Evolutionary conservation across 129 eudicot genomes (phyloP), one percentile per base, ranked within the genome.

Genomic region (Lonicera japonica): DNA sequence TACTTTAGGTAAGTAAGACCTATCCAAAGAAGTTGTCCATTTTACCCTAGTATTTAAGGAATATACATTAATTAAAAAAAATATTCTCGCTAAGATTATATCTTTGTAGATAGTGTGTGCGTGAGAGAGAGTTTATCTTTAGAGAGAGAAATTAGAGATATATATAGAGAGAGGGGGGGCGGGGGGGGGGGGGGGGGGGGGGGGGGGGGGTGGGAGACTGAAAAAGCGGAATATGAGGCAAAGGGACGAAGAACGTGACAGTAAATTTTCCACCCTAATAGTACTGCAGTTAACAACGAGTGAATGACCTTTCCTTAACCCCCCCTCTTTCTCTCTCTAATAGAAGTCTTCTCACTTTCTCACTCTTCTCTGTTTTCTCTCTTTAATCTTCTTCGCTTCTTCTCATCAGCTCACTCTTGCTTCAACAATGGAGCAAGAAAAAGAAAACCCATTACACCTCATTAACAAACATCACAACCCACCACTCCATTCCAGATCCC

Each of bases 151-250:
- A n/a, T n/a, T n/a, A n/a, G 69, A 60, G 69, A 11, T 8, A 11
- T 8, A 4, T 8, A 43, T 1, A 63, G 57, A 54, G 53, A 50
- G 56, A 52, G 19, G 15, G 36, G n/a, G n/a, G n/a, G n/a, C n/a
- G n/a, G n/a, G n/a, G n/a, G n/a, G n/a, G n/a, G n/a, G n/a, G n/a
- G n/a, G n/a, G n/a, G n/a, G n/a, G n/a, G n/a, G n/a, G n/a, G n/a
- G n/a, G n/a, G n/a, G n/a, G n/a, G n/a, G n/a, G n/a, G n/a, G n/a
- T n/a, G 24, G 21, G 10, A 58, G 58, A 19, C 60, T 54, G 51
- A 68, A 54, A 64, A 73, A 63, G 60, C 83, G 75, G 70, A 74
- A 78, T 54, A 64, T 58, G 76, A 78, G 75, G 83, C 68, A 64
- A 64, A 16, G 54, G 79, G 62, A 54, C 20, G 29, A 21, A 63